phyloP scores from a whole-genome alignment of 352 stramenopile species.

The Pythium phragmiticola region DNA sequence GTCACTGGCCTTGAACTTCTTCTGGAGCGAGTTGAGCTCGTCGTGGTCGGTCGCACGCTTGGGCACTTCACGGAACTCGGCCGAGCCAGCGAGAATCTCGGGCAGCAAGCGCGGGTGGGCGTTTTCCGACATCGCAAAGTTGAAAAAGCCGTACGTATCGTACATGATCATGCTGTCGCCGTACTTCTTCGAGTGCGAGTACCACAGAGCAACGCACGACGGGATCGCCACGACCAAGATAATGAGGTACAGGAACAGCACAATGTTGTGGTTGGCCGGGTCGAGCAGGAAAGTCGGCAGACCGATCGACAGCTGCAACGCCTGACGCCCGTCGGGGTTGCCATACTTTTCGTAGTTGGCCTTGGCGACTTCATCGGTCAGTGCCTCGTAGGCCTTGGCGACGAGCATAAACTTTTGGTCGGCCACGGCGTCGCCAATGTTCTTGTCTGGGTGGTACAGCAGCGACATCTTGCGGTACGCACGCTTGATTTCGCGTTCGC shows the following conservation, averaged over 20 bases:
- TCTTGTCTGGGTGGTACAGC: slow-evolving; percentile 95
- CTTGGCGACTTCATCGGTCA: slow-evolving; percentile 96
- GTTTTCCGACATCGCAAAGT: slow-evolving; percentile 95
- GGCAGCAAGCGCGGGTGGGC: slow-evolving; percentile 94
- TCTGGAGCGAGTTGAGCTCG: slow-evolving; percentile 63
- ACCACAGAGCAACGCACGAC: slow-evolving; percentile 93
- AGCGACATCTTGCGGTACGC: slow-evolving; percentile 93
- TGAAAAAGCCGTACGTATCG: slow-evolving; percentile 99
- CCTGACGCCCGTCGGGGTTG: slow-evolving; percentile 98
- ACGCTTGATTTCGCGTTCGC: slow-evolving; percentile 95
- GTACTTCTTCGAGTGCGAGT: slow-evolving; percentile 97
- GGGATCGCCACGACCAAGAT: slow-evolving; percentile 98
- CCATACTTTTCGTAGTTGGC: slow-evolving; percentile 98
- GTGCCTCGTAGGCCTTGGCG: slow-evolving; percentile 92
- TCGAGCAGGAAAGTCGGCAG: slow-evolving; percentile 97
- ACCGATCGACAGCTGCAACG: slow-evolving; percentile 94
- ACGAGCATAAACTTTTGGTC: slow-evolving; percentile 99
- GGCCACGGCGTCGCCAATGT: slow-evolving; percentile 94
- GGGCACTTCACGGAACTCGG: slow-evolving; percentile 89
- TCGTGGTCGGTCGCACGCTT: slow-evolving; percentile 55
- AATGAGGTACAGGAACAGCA: slow-evolving; percentile 98
- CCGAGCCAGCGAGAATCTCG: slow-evolving; percentile 91
- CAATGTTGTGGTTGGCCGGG: slow-evolving; percentile 97
- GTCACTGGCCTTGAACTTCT: slow-evolving; percentile 77
- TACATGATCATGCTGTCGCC: slow-evolving; percentile 99